Evolutionary conservation across 164 flowering plant genomes (phyloP), one percentile per base, ranked within the genome.

Genomic region (Vitis rupestris): DNA sequence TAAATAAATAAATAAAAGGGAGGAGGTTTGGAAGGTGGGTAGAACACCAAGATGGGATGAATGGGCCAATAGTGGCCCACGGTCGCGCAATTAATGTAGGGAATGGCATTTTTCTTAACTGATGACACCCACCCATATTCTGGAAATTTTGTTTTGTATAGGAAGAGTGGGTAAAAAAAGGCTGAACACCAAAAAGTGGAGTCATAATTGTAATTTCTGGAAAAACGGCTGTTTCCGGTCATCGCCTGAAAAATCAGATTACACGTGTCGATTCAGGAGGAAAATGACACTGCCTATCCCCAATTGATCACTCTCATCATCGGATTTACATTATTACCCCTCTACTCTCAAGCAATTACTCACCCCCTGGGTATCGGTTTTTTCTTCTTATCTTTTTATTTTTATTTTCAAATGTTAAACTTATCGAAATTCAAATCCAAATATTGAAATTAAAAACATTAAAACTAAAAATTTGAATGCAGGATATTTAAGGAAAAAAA

Each of bases 241-340:
- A 72, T 4, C 55, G 14, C 15, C 14, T n/a, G 17, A 29, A 14
- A 2, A 19, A 4, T 4, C 27, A 14, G 49, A 51, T 37, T 2
- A 70, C 65, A 63, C 68, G 78, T 19, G 75, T 75, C 72, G 13
- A 3, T 48, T 51, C 50, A 54, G 65, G 58, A 67, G 16, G 48
- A 52, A 71, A 71, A 70, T 27, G 75, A 67, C 72, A 75, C 6
- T 23, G 10, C 12, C 56, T 23, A 4, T 0, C 48, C 30, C 44
- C 60, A 48, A 63, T 14, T 64, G 56, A 56, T 55, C 55, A 2
- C 31, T 61, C 61, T 0, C 44, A 5, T 59, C 2, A 29, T 8
- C 13, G 3, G 13, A 4, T 19, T 58, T 71, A 57, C 74, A 27
- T 0, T 15, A 48, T 27, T 70, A 12, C 9, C 55, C 67, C 62